These are phyloP conservation scores for Clonostachys byssicola DNA, from an alignment of 2,329 filamentous ascomycete species.

Conservation along the genomic window DNA sequence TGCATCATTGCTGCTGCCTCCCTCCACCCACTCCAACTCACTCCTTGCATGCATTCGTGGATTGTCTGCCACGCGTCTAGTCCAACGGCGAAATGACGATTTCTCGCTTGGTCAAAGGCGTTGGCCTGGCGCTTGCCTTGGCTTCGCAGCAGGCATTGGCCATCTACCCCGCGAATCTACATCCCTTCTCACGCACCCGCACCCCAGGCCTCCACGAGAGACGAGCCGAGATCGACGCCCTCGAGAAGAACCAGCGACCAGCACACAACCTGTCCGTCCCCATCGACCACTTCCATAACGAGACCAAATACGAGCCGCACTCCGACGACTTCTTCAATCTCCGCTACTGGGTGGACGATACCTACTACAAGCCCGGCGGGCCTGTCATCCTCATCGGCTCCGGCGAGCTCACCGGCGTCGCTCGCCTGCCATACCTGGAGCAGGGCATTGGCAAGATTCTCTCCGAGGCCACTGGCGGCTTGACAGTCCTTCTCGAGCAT, in stretches of 20 bases:
- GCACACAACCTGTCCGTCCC: constrained; percentile 35
- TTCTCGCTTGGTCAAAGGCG: no score
- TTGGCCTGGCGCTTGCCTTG: no score
- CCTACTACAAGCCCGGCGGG: constrained; percentile 70
- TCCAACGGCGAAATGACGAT: no score
- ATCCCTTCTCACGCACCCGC: no score
- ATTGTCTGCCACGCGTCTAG: no score
- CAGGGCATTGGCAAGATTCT: constrained; percentile 75
- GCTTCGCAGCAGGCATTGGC: no score
- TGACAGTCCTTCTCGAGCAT: constrained; percentile 81
- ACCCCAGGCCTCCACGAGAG: no score
- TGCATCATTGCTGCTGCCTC: no score
- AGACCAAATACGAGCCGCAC: constrained; percentile 74
- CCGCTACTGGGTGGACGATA: constrained; percentile 80
- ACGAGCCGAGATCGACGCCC: not conserved
- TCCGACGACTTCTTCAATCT: constrained; percentile 62
- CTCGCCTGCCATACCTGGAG: constrained; percentile 64
- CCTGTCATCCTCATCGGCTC: constrained; percentile 74
- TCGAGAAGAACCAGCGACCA: not conserved
- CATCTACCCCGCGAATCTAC: no score
- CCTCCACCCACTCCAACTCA: no score
- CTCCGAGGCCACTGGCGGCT: constrained; percentile 64
- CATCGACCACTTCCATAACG: constrained; percentile 82
- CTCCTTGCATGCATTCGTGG: no score
- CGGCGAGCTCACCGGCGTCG: constrained; percentile 65